Percentiles rank a stretch among this genome's conserved stretches.
Evolutionary conservation across 1,284 basidiomycete species (phyloP).

Genomic region (Cutaneotrichosporon arboriforme): DNA sequence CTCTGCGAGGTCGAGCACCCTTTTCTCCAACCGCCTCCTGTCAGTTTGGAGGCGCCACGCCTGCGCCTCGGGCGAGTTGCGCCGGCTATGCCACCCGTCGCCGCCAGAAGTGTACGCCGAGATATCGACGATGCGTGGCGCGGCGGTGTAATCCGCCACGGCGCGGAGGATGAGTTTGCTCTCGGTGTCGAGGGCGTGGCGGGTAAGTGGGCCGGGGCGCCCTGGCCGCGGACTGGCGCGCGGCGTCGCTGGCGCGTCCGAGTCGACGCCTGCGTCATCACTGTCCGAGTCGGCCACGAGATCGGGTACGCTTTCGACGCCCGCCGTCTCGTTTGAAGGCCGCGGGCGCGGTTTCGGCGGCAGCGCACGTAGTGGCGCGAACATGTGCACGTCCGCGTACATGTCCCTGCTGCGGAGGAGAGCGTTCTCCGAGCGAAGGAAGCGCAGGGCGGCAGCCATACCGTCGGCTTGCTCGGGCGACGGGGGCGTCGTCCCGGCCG

Average conservation of each 20-base stretch:
- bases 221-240: conserved; percentile 10
- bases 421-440: conserved; percentile 84
- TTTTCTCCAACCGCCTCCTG: conserved; percentile 61
- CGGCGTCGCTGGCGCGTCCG: conserved; percentile 15
- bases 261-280: conserved; percentile 10
- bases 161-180: conserved; percentile 76
- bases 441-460: conserved; percentile 80
- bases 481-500: conserved; percentile 2
- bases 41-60: conserved; percentile 68
- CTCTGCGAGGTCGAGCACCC: conserved; percentile 59
- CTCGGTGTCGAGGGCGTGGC: conserved; percentile 67
- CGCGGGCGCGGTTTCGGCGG: conserved; percentile 7
- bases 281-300: conserved; percentile 10
- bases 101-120: conserved; percentile 49
- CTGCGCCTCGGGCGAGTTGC: conserved; percentile 71
- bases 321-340: conserved; percentile 4
- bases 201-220: conserved; percentile 43
- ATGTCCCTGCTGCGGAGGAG: conserved; percentile 85
- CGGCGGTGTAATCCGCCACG: conserved; percentile 71
- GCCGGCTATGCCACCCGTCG: conserved; percentile 64
- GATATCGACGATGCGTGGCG: conserved; percentile 74
- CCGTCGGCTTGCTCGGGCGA: conserved; percentile 64
- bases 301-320: conserved; percentile 4
- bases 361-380: conserved; percentile 56
- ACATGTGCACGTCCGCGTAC: conserved; percentile 67